Base-by-base conservation (phyloP, 2,329 filamentous ascomycete genomes). In the Xylariaceae sp. region DNA sequence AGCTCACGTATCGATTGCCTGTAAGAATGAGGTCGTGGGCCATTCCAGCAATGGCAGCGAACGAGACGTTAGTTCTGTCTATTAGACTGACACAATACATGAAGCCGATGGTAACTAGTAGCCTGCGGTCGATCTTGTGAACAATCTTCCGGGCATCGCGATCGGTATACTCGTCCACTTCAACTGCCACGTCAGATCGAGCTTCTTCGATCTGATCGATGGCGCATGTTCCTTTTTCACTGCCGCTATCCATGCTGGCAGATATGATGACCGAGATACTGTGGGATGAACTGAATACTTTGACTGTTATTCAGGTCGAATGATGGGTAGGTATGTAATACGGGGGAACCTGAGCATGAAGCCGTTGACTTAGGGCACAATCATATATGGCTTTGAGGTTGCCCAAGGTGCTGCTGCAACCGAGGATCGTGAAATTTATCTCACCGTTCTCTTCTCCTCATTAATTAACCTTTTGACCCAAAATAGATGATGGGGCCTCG, bases 81-180 rank as follows among this genome's bases (percentile, higher is more conserved):
- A 93, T 89, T 60, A 93, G 75, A 64, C 83, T 88, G 66, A 90
- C 79, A 70, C 88, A 90, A 73, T 92, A 92, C 75, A 91, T 81
- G 64, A 80, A 69, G 17, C 86, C 86, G 3, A 85, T 82, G 1
- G 81, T 85, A 2, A 80, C 69, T 47, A 88, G 82, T 2, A 89
- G 76, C 1, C 86, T 83, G 35, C 78, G 76, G 73, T 95, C 90
- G 65, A 94, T 78, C 10, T 84, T 83, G 58, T 81, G 79, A 48
- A 92, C 84, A 67, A 94, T 89, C 48, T 75, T 80, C 69, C 77
- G 83, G 74, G 88, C 82, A 73, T 93, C 86, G 15, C 78, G 73
- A 0, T 78, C 78, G 0, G 82, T 80, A 72, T 87, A 86, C 56
- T 76, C 79, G 63, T 75, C 65, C 11, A 58, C 47, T 6, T 58